These are phyloP conservation scores for Cladosporium sp. DNA, from an alignment of 2,329 filamentous ascomycete genomes.

Conservation along the genomic window DNA sequence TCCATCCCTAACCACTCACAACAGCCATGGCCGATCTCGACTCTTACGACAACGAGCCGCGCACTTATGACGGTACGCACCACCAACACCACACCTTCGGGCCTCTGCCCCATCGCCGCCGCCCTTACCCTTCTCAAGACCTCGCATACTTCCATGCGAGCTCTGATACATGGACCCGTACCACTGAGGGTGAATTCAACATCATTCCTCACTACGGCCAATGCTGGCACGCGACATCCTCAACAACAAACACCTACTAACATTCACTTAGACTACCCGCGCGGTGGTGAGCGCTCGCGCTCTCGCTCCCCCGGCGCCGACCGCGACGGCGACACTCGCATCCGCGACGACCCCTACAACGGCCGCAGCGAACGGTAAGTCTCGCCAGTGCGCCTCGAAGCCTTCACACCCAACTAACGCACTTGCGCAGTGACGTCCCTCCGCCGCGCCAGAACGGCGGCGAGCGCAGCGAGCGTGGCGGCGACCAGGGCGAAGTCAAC, in stretches of 20 bases:
- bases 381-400: slow-evolving; percentile 9
- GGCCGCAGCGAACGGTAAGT: slow-evolving; percentile 53
- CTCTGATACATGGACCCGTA: slow-evolving; percentile 7
- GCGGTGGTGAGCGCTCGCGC: slow-evolving; percentile 58
- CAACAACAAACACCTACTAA: slow-evolving; percentile 12
- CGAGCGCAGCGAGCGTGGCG: slow-evolving; percentile 25
- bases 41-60: slow-evolving; percentile 60
- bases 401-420: slow-evolving; percentile 19
- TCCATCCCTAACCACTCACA: background rate
- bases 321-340: slow-evolving; percentile 53
- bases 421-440: slow-evolving; percentile 40
- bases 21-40: slow-evolving; percentile 50
- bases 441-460: slow-evolving; percentile 28
- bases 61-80: slow-evolving; percentile 61
- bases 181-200: slow-evolving; percentile 15
- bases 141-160: slow-evolving; percentile 9
- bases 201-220: slow-evolving; percentile 13
- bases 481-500: slow-evolving; percentile 65
- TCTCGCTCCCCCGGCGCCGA: slow-evolving; percentile 60
- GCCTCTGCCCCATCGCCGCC: background rate
- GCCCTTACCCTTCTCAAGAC: slow-evolving; percentile 9
- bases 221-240: background rate
- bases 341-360: slow-evolving; percentile 62
- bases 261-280: slow-evolving; percentile 47
- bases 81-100: background rate